A percentile compares a stretch with the other conserved stretches of the same genome.
Evolutionary conservation across 108 stramenopile genomes (phyloP).

Genomic region (Mediolabrus comicus): DNA sequence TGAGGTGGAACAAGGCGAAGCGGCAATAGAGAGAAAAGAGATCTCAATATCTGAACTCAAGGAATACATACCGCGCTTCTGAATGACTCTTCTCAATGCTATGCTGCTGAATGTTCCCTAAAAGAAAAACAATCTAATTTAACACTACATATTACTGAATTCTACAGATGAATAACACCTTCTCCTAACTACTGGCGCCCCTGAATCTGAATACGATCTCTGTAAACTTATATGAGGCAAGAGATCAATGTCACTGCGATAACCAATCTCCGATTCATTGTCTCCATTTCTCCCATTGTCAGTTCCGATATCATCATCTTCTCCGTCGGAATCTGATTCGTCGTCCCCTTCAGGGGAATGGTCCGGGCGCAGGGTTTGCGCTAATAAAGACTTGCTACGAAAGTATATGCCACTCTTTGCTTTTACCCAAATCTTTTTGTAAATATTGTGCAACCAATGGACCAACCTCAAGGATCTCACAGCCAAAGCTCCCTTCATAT

Average conservation of each 20-base stretch:
- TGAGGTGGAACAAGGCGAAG: too few relatives aligned
- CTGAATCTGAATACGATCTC: not conserved
- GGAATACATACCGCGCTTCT: too few relatives aligned
- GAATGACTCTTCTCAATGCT: too few relatives aligned
- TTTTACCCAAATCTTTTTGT: constrained; percentile 50
- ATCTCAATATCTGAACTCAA: too few relatives aligned
- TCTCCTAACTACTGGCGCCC: not conserved
- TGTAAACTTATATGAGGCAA: not conserved
- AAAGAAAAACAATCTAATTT: not conserved
- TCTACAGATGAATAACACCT: constrained; percentile 12
- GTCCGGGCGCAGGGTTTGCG: not conserved
- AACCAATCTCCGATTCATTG: not conserved
- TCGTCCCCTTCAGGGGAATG: constrained; percentile 8
- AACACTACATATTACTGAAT: constrained; percentile 3
- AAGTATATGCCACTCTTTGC: constrained; percentile 24
- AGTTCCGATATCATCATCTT: constrained; percentile 16
- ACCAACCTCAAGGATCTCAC: constrained; percentile 66
- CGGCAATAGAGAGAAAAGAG: constrained; percentile 3
- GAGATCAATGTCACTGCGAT: constrained; percentile 12
- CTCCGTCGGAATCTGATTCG: constrained; percentile 2
- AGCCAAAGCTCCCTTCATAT: constrained; percentile 76
- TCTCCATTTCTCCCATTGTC: constrained; percentile 19
- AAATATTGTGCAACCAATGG: constrained; percentile 67
- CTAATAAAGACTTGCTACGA: not conserved
- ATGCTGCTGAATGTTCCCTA: constrained; percentile 16